Evolutionary conservation across 306 rosid species (phyloP).

Genomic region (Casuarina glauca): DNA sequence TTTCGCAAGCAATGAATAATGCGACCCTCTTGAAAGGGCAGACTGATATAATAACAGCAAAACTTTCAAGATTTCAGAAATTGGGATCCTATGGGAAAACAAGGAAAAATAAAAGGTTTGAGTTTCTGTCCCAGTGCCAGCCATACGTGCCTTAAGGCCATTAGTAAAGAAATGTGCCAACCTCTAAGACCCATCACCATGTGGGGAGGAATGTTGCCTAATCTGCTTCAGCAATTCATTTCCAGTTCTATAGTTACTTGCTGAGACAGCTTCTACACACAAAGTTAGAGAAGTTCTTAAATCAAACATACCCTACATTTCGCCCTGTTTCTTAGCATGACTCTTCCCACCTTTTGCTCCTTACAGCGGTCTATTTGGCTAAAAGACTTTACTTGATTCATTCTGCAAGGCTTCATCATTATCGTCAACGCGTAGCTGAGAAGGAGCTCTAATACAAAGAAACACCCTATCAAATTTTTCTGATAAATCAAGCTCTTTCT

Average conservation of each 20-base stretch:
- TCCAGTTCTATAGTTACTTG: slow-evolving; percentile 52
- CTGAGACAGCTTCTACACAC: slow-evolving; percentile 70
- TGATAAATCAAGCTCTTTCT: slow-evolving; percentile 42
- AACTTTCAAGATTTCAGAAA: slow-evolving; percentile 52
- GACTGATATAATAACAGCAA: slow-evolving; percentile 41
- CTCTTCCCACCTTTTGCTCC: slow-evolving; percentile 31
- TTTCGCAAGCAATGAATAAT: slow-evolving; percentile 50
- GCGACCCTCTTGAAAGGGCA: slow-evolving; percentile 65
- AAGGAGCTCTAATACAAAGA: slow-evolving; percentile 15
- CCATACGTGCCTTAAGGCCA: slow-evolving; percentile 70
- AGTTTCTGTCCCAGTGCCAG: slow-evolving; percentile 46
- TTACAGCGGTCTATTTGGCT: slow-evolving; percentile 27
- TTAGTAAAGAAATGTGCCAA: slow-evolving; percentile 67
- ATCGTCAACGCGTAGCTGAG: background rate
- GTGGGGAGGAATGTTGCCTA: slow-evolving; percentile 54
- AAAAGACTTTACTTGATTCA: slow-evolving; percentile 16
- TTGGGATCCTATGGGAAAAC: slow-evolving; percentile 37
- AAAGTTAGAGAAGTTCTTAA: slow-evolving; percentile 50
- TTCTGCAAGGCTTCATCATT: slow-evolving; percentile 3
- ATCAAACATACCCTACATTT: slow-evolving; percentile 51
- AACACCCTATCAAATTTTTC: slow-evolving; percentile 55
- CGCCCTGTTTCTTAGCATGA: slow-evolving; percentile 41
- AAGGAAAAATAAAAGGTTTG: slow-evolving; percentile 36
- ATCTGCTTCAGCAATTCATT: slow-evolving; percentile 69
- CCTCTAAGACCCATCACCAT: slow-evolving; percentile 67